phyloP scores from a whole-genome alignment of 2,329 filamentous ascomycete species.

The Alternaria arbusti region DNA sequence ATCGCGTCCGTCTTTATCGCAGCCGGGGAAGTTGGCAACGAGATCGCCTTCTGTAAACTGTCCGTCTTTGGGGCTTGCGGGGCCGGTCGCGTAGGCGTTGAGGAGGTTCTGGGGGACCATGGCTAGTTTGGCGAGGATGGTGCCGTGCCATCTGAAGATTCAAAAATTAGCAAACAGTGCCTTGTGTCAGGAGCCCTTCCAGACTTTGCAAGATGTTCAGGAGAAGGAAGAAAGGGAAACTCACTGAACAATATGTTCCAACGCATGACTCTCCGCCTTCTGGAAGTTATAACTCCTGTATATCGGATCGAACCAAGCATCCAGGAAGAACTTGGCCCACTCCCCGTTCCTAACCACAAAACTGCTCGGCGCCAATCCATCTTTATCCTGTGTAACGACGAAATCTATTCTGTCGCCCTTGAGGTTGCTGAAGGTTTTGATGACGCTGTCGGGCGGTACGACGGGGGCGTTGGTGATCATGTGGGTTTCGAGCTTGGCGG shows the following conservation, averaged over 20 bases:
- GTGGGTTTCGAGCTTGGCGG: constrained; percentile 70
- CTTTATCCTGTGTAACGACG: constrained; percentile 82
- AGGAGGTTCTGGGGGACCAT: constrained; percentile 85
- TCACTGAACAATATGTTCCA: constrained; percentile 67
- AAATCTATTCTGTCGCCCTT: constrained; percentile 79
- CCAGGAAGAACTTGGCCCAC: constrained; percentile 91
- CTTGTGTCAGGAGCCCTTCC: no score
- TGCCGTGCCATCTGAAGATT: constrained; percentile 85
- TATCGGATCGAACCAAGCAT: constrained; percentile 94
- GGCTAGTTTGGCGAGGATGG: constrained; percentile 86
- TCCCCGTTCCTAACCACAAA: constrained; percentile 83
- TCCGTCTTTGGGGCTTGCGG: constrained; percentile 50
- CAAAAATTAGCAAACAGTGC: background rate
- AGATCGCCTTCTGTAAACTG: constrained; percentile 85
- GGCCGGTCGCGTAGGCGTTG: constrained; percentile 72
- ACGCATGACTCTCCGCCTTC: constrained; percentile 87
- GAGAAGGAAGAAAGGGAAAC: constrained; percentile 19
- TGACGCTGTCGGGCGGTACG: constrained; percentile 94
- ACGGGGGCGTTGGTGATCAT: constrained; percentile 89
- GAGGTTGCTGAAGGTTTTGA: constrained; percentile 89
- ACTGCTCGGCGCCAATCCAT: constrained; percentile 77
- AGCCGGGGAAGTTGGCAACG: constrained; percentile 78
- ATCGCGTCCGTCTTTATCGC: constrained; percentile 63
- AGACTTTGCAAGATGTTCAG: background rate
- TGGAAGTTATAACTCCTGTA: constrained; percentile 96